Base-by-base conservation (phyloP, 2,329 filamentous ascomycete genomes). In the Sporothrix globosa region DNA sequence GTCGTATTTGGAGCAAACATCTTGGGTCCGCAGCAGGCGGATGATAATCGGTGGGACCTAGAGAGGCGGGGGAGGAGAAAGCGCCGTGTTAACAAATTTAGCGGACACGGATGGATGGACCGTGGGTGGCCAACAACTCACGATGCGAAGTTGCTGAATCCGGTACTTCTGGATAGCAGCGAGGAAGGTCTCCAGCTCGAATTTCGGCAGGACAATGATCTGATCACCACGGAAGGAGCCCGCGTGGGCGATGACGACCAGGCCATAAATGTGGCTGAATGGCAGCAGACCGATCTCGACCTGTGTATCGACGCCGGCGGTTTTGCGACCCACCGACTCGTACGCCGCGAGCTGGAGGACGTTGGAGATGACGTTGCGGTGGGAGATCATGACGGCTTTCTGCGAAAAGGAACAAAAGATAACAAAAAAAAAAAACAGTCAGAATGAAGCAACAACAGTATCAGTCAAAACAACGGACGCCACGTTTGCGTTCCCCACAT, bases 11-110 rank as follows among this genome's bases (percentile, higher is more conserved):
- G 85, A 82, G 73, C 88, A 86, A 0, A 86, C 74, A 0, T 87
- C 80, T 56, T 85, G 83, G 75, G 88, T 89, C 73, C 91, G 91
- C 30, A 91, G 83, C 83, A 96, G 86, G 72, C 87, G 84, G 72
- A 96, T 91, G 71, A 96, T 88, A 75, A 96, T 94, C 0, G 93
- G 92, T 7, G 93, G 93, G 0, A 96, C 90, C 87, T 89, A 53
- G 41, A 27, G 21, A 19, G 52, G 34, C 6, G 6, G 34, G 34
- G 34, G n/a, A 11, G 39, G n/a, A 30, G 10, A 34, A 17, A 61
- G n/a, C n/a, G 50, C 24, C 2, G 19, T 50, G 48, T 50, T 21
- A 44, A n/a, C 34, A 24, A 9, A 34, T 34, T 4, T 0, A 34
- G 34, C 34, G 34, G 34, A 34, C 34, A 34, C 7, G 34, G 34